Percentiles rank a stretch among this genome's conserved stretches.
phyloP scores from a whole-genome alignment of 352 stramenopile genomes.

The Pythium guiyangense region DNA sequence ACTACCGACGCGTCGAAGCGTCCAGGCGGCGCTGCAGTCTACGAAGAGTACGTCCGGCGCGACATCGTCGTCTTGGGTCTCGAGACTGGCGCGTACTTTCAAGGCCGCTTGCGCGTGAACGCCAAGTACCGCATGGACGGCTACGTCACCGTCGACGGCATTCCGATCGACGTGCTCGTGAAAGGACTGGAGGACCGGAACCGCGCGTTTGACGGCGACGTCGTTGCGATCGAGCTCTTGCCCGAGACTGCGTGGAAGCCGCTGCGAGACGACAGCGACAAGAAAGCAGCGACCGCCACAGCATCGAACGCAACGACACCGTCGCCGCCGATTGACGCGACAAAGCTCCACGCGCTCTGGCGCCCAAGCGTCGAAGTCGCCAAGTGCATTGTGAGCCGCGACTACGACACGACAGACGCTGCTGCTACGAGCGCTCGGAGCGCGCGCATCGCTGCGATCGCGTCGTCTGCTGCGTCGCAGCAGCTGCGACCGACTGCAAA shows the following conservation, averaged over 20 bases:
- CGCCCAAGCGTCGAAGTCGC: conserved; percentile 32
- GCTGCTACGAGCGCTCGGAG: conserved; percentile 18
- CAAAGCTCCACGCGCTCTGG: conserved; percentile 42
- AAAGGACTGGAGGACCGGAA: conserved; percentile 71
- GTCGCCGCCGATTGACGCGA: conserved; percentile 29
- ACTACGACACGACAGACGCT: neutral
- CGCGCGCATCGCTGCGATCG: conserved; percentile 19
- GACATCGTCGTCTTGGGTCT: conserved; percentile 26
- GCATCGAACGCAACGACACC: neutral
- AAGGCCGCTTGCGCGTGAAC: conserved; percentile 79
- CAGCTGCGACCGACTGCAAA: conserved; percentile 49
- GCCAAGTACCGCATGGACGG: conserved; percentile 62
- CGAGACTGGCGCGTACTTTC: conserved; percentile 30
- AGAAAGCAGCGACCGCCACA: conserved; percentile 6
- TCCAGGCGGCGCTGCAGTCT: conserved; percentile 6
- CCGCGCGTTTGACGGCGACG: conserved; percentile 73
- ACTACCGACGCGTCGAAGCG: neutral
- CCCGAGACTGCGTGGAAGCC: conserved; percentile 55
- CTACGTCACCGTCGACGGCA: conserved; percentile 73
- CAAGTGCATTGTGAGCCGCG: conserved; percentile 22
- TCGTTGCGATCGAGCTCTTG: conserved; percentile 62
- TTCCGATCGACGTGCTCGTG: conserved; percentile 70
- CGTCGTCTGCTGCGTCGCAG: conserved; percentile 24
- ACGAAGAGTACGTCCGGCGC: conserved; percentile 34
- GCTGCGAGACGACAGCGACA: conserved; percentile 18